A percentile compares a stretch with the other conserved stretches of the same genome.
Conservation (phyloP, 169 alveolate species). For the Toxoplasma gondii region DNA sequence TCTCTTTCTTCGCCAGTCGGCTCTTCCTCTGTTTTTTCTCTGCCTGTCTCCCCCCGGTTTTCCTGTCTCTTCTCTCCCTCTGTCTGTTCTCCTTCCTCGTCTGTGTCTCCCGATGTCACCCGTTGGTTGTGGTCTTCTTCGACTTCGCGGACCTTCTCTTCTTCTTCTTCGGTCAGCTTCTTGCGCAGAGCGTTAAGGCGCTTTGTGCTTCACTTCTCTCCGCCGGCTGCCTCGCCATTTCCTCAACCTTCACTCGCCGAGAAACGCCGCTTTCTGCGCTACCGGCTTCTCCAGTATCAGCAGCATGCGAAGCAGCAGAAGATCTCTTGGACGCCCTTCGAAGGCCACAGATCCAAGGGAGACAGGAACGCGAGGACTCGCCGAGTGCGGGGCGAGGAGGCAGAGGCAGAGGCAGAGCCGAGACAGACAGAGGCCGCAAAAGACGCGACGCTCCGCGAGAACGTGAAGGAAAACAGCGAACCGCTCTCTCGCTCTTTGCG, state of each 20-base stretch:
- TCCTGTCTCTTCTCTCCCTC: not conserved
- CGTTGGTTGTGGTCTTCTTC: not conserved
- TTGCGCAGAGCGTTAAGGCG: not conserved
- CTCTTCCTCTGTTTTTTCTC: not conserved
- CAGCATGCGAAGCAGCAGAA: slow-evolving; percentile 4
- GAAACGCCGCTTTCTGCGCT: slow-evolving; percentile 6
- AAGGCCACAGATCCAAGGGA: not conserved
- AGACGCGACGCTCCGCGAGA: too few species aligned
- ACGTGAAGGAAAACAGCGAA: too few species aligned
- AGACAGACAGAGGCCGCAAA: not conserved
- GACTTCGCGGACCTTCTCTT: not conserved
- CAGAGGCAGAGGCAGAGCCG: not conserved
- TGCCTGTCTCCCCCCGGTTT: not conserved
- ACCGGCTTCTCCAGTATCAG: slow-evolving; percentile 38
- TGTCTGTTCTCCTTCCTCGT: not conserved
- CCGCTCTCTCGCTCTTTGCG: too few species aligned
- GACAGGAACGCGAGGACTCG: too few species aligned
- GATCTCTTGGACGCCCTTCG: not conserved
- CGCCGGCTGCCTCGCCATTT: slow-evolving; percentile 21
- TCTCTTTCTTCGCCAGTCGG: not conserved
- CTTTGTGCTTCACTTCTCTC: not conserved
- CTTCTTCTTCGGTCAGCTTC: not conserved
- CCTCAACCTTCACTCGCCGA: not conserved
- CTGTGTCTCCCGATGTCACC: not conserved
- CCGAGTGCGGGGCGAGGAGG: not conserved